These are phyloP conservation scores for Trametes sp. DNA, from an alignment of 1,284 basidiomycete genomes.

Conservation along the genomic window DNA sequence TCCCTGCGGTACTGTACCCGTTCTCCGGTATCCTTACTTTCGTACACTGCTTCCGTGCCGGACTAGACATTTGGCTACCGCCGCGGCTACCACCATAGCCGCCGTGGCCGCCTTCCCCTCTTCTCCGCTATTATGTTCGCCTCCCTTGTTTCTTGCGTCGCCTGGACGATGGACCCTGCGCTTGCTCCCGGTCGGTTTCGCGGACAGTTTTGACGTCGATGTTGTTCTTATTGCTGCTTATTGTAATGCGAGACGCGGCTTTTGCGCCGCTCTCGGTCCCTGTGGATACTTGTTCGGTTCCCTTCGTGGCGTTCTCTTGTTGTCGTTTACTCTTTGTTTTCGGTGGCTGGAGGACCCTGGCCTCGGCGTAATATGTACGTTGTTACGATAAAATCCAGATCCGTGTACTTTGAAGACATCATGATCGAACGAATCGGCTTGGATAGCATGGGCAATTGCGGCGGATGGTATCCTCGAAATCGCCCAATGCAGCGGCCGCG, in stretches of 20 bases:
- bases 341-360: neutral
- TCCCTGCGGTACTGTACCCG: neutral
- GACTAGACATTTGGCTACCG: too few relatives aligned
- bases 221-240: neutral
- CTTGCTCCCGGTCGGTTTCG: neutral
- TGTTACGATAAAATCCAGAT: neutral
- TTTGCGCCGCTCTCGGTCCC: neutral
- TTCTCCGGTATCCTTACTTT: neutral
- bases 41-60: neutral
- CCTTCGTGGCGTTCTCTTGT: neutral
- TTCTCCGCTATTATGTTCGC: neutral
- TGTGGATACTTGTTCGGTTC: conserved; percentile 2
- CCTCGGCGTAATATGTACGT: neutral
- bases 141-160: neutral
- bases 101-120: neutral
- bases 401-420: neutral
- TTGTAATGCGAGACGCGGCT: neutral
- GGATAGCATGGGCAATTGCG: too few relatives aligned
- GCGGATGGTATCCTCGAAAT: too few relatives aligned
- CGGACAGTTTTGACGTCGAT: neutral
- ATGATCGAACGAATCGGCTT: neutral
- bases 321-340: neutral
- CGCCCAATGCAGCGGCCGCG: too few relatives aligned
- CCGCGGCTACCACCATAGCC: too few relatives aligned
- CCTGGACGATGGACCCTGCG: conserved; percentile 2